phyloP scores from a whole-genome alignment of 129 eudicot species.

The Chrysanthemum lavandulifolium region DNA sequence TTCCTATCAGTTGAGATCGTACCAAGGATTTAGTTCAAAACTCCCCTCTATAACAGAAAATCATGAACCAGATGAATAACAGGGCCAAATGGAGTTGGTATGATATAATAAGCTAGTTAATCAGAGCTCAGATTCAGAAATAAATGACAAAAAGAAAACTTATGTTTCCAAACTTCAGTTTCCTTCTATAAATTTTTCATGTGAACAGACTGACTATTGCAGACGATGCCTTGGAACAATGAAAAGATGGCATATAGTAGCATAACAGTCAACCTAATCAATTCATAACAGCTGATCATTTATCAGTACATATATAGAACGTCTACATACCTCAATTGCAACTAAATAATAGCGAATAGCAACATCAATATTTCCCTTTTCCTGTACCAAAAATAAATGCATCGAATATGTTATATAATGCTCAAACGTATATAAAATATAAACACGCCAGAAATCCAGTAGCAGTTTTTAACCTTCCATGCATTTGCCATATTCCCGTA shows the following conservation, averaged over 20 bases:
- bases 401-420: neutral
- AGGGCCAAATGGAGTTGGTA: neutral
- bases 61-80: neutral
- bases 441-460: neutral
- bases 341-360: conserved; percentile 86
- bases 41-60: neutral
- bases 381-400: conserved; percentile 44
- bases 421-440: conserved; percentile 2
- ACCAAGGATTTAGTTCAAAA: conserved; percentile 5
- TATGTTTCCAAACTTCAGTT: neutral
- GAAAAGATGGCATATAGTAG: neutral
- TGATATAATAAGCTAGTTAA: too few relatives aligned
- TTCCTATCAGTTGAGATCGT: neutral
- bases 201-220: neutral
- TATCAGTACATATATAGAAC: conserved; percentile 4
- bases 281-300: neutral
- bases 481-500: conserved; percentile 99
- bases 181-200: neutral
- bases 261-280: conserved; percentile 15
- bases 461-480: conserved; percentile 65
- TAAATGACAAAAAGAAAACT: neutral
- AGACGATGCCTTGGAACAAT: neutral
- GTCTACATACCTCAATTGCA: conserved; percentile 82
- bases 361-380: conserved; percentile 92
- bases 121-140: too few relatives aligned